phyloP scores from a whole-genome alignment of 2,329 filamentous ascomycete genomes.

The Tolypocladium endophyticum region DNA sequence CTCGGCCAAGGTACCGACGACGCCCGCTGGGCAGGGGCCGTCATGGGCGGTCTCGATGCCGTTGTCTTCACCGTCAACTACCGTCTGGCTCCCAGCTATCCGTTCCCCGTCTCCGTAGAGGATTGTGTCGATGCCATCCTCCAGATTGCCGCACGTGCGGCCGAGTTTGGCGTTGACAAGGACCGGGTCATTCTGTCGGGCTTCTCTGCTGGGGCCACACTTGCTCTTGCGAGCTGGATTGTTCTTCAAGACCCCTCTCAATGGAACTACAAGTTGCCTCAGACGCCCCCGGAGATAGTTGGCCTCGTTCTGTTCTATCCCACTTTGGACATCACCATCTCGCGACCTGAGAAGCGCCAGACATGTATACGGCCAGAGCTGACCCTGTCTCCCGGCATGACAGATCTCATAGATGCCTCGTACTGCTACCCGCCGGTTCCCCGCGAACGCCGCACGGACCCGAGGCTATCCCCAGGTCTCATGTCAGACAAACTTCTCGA shows the following conservation, averaged over 20 bases:
- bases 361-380: slow-evolving; percentile 43
- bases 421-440: slow-evolving; percentile 46
- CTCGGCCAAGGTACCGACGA: slow-evolving; percentile 54
- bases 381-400: slow-evolving; percentile 46
- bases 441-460: slow-evolving; percentile 34
- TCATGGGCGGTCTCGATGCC: slow-evolving; percentile 40
- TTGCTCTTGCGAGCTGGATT: slow-evolving; percentile 37
- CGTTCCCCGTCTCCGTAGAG: slow-evolving; percentile 54
- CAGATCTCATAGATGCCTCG: slow-evolving; percentile 51
- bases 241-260: slow-evolving; percentile 31
- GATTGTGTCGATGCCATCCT: slow-evolving; percentile 54
- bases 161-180: slow-evolving; percentile 46
- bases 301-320: slow-evolving; percentile 53
- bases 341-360: slow-evolving; percentile 44
- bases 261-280: slow-evolving; percentile 24
- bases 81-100: slow-evolving; percentile 53
- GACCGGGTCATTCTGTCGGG: slow-evolving; percentile 48
- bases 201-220: slow-evolving; percentile 52
- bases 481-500: slow-evolving; percentile 42
- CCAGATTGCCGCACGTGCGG: slow-evolving; percentile 46
- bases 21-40: slow-evolving; percentile 46
- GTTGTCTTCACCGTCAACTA: slow-evolving; percentile 58
- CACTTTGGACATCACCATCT: slow-evolving; percentile 48
- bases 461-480: slow-evolving; percentile 46
- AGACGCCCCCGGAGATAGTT: slow-evolving; percentile 34